Evolutionary conservation across 1,284 basidiomycete genomes (phyloP), one percentile per base, ranked within the genome.

Genomic region (Pterulicium gracile): DNA sequence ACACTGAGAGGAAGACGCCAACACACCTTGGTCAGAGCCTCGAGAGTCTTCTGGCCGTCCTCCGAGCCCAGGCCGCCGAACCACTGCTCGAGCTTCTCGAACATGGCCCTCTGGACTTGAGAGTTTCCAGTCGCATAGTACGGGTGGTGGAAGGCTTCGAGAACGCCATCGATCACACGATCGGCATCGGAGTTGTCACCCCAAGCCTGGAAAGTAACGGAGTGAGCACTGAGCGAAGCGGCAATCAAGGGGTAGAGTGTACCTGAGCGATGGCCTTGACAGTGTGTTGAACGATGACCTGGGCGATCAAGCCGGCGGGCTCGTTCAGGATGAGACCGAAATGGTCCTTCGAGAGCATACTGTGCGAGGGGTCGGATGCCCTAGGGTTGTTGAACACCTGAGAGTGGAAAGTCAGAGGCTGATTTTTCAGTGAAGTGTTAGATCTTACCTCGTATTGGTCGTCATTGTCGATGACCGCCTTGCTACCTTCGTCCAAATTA

Each of bases 301-400:
- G 59, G 4, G 75, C 75, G 35, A 75, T 66, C 54, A 72, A 67
- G 3, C 75, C 74, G 3, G 75, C 74, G 2, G 75, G 73, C 54
- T 72, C 69, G 49, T 71, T 72, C 45, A 70, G 53, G 32, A 70
- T 68, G 22, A 70, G 56, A 1, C 55, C 61, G 49, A 71, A 69
- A 55, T 70, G 67, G 46, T 70, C 63, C 64, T 69, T 70, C 19
- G 66, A 66, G 36, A 72, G 54, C 43, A 69, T 56, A 56, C 67
- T 68, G 58, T 77, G 74, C 3, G 73, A 75, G 1, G 75, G 76
- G 54, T 77, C 76, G 13, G 71, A 72, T 2, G 75, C 72, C 50
- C 72, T 63, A 15, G 66, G 65, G 52, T 75, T 64, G 52, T 70
- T 65, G 61, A 75, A 79, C 12, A 76, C 69, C 60, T 70, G 54